Evolutionary conservation across 2,329 filamentous ascomycete genomes (phyloP).

Genomic region (Xylaria digitata): DNA sequence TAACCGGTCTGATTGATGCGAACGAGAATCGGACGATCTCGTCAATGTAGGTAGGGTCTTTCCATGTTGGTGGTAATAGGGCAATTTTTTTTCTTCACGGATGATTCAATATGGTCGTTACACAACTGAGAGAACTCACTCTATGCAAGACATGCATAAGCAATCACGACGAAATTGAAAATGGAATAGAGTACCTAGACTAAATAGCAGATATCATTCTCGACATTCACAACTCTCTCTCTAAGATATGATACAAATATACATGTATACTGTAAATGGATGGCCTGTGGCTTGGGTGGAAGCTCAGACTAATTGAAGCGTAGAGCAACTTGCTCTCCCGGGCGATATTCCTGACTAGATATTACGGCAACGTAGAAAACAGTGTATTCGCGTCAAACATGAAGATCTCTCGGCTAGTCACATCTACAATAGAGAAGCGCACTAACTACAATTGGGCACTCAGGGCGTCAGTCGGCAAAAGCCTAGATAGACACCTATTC

Average conservation of each 20-base stretch:
- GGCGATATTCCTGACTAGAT: too few species aligned
- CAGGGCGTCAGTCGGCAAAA: not conserved
- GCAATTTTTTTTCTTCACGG: not conserved
- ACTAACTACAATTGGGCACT: conserved; percentile 7
- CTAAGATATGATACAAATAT: not conserved
- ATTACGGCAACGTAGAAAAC: not conserved
- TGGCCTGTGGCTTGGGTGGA: too few species aligned
- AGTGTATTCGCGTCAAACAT: not conserved
- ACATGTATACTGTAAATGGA: not conserved
- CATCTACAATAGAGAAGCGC: not conserved
- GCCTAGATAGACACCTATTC: not conserved
- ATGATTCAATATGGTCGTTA: too few species aligned
- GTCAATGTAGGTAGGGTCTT: not conserved
- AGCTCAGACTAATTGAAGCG: not conserved
- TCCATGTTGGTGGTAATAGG: not conserved
- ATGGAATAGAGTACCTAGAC: not conserved
- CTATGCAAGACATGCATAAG: not conserved
- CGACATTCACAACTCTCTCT: not conserved
- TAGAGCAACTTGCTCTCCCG: too few species aligned
- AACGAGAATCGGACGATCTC: not conserved
- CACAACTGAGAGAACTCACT: too few species aligned
- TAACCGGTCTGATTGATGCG: not conserved
- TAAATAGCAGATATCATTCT: not conserved
- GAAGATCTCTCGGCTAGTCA: not conserved
- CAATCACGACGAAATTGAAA: not conserved